phyloP scores from a whole-genome alignment of 805 yeast species.

The Ogataea wickerhamii region DNA sequence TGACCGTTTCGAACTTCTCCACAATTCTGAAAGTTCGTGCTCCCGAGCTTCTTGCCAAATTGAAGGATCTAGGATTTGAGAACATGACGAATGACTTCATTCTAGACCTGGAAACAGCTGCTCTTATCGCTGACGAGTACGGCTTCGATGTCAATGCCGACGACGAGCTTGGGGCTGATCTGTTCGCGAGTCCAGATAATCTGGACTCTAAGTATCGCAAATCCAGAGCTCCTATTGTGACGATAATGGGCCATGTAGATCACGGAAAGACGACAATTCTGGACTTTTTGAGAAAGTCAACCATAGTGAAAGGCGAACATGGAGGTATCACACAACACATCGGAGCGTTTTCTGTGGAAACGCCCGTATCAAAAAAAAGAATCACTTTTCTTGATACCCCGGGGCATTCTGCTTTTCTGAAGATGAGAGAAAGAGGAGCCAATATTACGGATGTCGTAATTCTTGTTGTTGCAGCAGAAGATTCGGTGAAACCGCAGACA shows the following conservation, averaged over 20 bases:
- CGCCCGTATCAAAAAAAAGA: constrained; percentile 67
- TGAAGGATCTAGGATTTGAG: constrained; percentile 71
- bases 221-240: constrained; percentile 87
- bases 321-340: constrained; percentile 98
- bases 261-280: constrained; percentile 96
- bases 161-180: constrained; percentile 55
- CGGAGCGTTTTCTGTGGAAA: constrained; percentile 89
- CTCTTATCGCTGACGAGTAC: constrained; percentile 83
- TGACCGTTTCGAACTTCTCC: constrained; percentile 77
- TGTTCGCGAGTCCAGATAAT: constrained; percentile 57
- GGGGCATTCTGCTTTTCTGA: constrained; percentile 95
- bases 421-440: constrained; percentile 97
- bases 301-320: constrained; percentile 78
- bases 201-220: constrained; percentile 44
- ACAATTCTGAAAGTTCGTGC: constrained; percentile 64
- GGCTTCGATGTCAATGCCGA: constrained; percentile 62
- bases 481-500: constrained; percentile 97
- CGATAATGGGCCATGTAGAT: constrained; percentile 98
- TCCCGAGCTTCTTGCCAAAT: constrained; percentile 51
- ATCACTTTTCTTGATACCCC: constrained; percentile 96
- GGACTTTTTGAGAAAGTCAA: constrained; percentile 80
- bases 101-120: constrained; percentile 81
- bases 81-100: constrained; percentile 70
- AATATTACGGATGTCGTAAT: constrained; percentile 88
- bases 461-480: constrained; percentile 94